Evolutionary conservation across 345 rosid genomes (phyloP).

Genomic region (Eucalyptus marginata): DNA sequence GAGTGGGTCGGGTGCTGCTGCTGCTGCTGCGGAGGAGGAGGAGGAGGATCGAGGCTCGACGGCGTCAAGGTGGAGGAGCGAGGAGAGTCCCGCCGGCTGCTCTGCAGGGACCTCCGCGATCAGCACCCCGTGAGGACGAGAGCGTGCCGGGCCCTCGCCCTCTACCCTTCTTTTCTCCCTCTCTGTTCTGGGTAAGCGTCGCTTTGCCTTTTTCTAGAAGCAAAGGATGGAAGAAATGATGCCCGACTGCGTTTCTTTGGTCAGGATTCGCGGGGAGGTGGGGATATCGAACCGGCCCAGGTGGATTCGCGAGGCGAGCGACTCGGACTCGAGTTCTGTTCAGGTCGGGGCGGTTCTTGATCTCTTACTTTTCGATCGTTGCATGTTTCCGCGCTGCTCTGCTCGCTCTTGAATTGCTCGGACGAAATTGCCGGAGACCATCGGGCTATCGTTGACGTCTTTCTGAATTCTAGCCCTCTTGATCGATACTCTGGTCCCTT

Average conservation of each 20-base stretch:
- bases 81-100: not conserved
- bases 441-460: not conserved
- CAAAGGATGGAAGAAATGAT: not conserved
- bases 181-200: slow-evolving; percentile 3
- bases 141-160: slow-evolving; percentile 69
- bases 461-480: not conserved
- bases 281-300: slow-evolving; percentile 37
- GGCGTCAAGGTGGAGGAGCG: slow-evolving; percentile 18
- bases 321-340: slow-evolving; percentile 12
- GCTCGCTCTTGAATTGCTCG: not conserved
- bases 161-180: slow-evolving; percentile 40
- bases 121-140: slow-evolving; percentile 30
- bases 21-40: accelerated
- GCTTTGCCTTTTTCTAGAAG: not conserved
- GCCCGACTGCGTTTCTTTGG: not conserved
- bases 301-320: slow-evolving; percentile 31
- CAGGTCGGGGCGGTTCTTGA: not conserved
- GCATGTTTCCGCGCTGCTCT: not conserved
- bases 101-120: slow-evolving; percentile 48
- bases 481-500: not conserved
- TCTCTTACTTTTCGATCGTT: not conserved
- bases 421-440: not conserved
- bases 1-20: slow-evolving; percentile 88
- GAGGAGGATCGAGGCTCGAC: not conserved
- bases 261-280: slow-evolving; percentile 83